Percentiles rank a stretch among this genome's conserved stretches.
These are phyloP conservation scores for Trebouxia sp. DNA, from an alignment of 139 green algal genomes.

Conservation along the genomic window DNA sequence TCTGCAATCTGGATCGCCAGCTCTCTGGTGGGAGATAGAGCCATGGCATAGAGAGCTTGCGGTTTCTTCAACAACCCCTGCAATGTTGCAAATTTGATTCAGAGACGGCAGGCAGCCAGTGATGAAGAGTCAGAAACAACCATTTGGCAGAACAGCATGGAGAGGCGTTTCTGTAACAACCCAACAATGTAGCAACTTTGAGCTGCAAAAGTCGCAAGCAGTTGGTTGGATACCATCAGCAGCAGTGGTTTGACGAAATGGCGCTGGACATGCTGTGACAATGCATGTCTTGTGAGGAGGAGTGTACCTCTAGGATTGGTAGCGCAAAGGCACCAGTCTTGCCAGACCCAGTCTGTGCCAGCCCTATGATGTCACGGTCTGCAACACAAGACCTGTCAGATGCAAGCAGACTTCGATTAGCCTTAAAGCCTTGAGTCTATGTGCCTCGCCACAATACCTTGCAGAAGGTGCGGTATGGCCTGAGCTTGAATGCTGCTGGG, in stretches of 20 bases:
- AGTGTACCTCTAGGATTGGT: conserved; percentile 84
- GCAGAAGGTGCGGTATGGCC: conserved; percentile 83
- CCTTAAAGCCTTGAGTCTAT: too few relatives aligned
- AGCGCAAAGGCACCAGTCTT: conserved; percentile 98
- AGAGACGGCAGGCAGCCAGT: not conserved
- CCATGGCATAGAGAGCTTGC: conserved; percentile 86
- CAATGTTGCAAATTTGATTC: too few relatives aligned
- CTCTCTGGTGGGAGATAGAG: conserved; percentile 96
- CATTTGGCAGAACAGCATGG: too few relatives aligned
- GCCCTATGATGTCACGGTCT: conserved; percentile 95
- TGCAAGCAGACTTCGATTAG: not conserved
- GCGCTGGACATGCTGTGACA: too few relatives aligned
- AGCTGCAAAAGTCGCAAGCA: too few relatives aligned
- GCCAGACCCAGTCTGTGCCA: conserved; percentile 96
- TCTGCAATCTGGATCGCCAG: conserved; percentile 99
- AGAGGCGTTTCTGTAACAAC: too few relatives aligned
- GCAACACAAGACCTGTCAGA: conserved; percentile 6
- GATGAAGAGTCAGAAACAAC: not conserved
- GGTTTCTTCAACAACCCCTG: conserved; percentile 91
- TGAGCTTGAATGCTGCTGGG: conserved; percentile 86
- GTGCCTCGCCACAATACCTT: conserved; percentile 49
- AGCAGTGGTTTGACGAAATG: too few relatives aligned
- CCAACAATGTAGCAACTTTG: too few relatives aligned
- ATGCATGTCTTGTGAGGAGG: too few relatives aligned
- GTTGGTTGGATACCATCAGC: too few relatives aligned